Base-by-base conservation (phyloP, 1,139 yeast genomes). In the Entelexis paramagnoliae region DNA sequence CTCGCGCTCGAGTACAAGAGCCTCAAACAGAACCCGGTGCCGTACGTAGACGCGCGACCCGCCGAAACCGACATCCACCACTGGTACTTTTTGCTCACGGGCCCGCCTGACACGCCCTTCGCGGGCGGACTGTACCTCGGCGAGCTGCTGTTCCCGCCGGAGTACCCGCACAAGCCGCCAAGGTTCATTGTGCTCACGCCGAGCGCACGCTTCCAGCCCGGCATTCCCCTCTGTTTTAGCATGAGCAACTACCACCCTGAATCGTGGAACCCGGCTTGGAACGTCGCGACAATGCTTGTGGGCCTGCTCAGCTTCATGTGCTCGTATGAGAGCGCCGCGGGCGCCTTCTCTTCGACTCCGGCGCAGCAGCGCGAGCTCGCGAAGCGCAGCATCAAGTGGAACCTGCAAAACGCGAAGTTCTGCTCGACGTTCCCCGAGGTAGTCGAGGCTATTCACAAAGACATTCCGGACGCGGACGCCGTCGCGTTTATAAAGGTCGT, bases 251-350 rank as follows among this genome's bases (percentile, higher is more conserved):
- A 80, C 66, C 97, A 89, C 62, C 96, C 96, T 8, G 91, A 86
- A 65, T 72, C 84, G 0, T 88, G 96, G 96, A 87, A 88, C 66
- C 96, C 96, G 1, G 87, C 94, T 4, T 88, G 96, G 96, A 80
- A 87, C 51, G 96, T 87, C 20, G 74, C 86, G 28, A 86, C 96
- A 0, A 88, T 88, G 22, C 72, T 88, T 60, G 84, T 81, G 8
- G 96, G 96, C 0, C 69, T 88, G 47, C 70, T 88, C 59, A 83
- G 95, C 63, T 88, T 88, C 63, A 88, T 88, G 96, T 63, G 62
- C 20, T 57, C 65, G 10, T 60, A 59, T 22, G 72, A 67, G 53
- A 33, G 51, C 10, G 55, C 63, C 6, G 62, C 68, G 1, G 70
- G 68, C 34, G 64, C 65, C 24, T 68, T 73, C 35, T 67, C 72